Percentiles rank a stretch among this genome's conserved stretches.
phyloP scores from a whole-genome alignment of 1,284 basidiomycete species.

The Heterobasidion irregulare region DNA sequence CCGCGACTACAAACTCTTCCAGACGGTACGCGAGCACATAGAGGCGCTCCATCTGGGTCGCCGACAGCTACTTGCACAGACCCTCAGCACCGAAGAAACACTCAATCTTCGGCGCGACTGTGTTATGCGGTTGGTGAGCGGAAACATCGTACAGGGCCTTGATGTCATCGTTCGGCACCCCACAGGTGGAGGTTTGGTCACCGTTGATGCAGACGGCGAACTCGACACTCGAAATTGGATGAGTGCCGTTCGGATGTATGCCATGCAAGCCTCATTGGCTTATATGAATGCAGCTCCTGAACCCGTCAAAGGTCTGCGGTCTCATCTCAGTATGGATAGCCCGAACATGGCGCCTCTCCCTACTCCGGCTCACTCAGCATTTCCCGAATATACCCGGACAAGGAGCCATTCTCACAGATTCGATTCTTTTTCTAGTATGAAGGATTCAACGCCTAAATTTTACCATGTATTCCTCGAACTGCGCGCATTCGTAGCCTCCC shows the following conservation, averaged over 20 bases:
- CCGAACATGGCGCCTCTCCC: constrained; percentile 35
- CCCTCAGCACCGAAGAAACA: constrained; percentile 84
- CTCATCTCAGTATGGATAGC: constrained; percentile 26
- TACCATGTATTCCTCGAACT: constrained; percentile 88
- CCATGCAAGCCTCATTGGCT: constrained; percentile 77
- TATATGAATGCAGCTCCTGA: constrained; percentile 56
- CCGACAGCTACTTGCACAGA: constrained; percentile 84
- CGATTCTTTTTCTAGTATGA: constrained; percentile 25
- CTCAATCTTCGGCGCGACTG: constrained; percentile 78
- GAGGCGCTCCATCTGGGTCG: constrained; percentile 87
- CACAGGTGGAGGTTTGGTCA: constrained; percentile 81
- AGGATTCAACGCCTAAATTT: constrained; percentile 48
- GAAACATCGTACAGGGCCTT: constrained; percentile 87
- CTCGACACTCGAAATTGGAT: constrained; percentile 72
- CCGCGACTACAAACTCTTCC: constrained; percentile 87
- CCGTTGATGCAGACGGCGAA: constrained; percentile 76
- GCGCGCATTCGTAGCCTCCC: constrained; percentile 85
- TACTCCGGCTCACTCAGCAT: constrained; percentile 61
- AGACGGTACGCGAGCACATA: constrained; percentile 82
- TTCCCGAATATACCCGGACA: constrained; percentile 44
- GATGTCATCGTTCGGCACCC: constrained; percentile 96
- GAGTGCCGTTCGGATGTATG: constrained; percentile 83
- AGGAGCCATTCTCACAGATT: constrained; percentile 41
- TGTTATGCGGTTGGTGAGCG: constrained; percentile 81
- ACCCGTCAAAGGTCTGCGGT: constrained; percentile 19